These are phyloP conservation scores for Phialophora expanda DNA, from an alignment of 2,329 filamentous ascomycete genomes.

Conservation along the genomic window DNA sequence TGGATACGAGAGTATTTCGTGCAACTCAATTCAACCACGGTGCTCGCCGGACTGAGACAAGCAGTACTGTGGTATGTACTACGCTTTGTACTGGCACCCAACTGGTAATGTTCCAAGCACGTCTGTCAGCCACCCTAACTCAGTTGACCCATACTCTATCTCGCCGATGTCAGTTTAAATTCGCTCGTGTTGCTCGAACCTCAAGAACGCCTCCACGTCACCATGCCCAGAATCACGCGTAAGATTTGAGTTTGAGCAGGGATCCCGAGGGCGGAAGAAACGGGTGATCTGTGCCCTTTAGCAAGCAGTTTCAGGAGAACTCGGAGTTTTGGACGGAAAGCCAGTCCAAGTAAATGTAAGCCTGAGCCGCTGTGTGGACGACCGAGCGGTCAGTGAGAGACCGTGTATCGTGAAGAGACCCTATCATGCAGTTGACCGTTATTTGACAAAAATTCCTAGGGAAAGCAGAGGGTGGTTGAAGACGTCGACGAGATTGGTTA, in stretches of 20 bases:
- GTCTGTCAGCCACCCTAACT: neutral
- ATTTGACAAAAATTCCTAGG: neutral
- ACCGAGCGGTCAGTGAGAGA: neutral
- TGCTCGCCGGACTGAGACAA: neutral
- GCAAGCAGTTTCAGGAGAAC: conserved; percentile 11
- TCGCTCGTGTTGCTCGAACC: neutral
- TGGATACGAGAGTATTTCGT: neutral
- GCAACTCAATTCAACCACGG: neutral
- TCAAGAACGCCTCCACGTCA: neutral
- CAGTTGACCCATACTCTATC: neutral
- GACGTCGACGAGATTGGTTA: neutral
- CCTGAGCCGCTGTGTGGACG: neutral
- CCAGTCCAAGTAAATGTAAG: neutral
- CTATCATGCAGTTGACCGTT: neutral
- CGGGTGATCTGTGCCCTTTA: conserved; percentile 13
- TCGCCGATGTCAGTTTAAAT: neutral
- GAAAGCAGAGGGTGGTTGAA: neutral
- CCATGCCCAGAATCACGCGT: conserved; percentile 2
- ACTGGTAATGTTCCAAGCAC: neutral
- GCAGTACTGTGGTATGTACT: neutral
- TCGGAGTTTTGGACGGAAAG: neutral
- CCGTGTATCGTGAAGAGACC: neutral
- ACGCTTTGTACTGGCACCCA: no score
- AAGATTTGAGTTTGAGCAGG: conserved; percentile 14
- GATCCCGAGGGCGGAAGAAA: neutral